Evolutionary conservation across 306 rosid species (phyloP), one percentile per base, ranked within the genome.

Genomic region (Quercus parvula): DNA sequence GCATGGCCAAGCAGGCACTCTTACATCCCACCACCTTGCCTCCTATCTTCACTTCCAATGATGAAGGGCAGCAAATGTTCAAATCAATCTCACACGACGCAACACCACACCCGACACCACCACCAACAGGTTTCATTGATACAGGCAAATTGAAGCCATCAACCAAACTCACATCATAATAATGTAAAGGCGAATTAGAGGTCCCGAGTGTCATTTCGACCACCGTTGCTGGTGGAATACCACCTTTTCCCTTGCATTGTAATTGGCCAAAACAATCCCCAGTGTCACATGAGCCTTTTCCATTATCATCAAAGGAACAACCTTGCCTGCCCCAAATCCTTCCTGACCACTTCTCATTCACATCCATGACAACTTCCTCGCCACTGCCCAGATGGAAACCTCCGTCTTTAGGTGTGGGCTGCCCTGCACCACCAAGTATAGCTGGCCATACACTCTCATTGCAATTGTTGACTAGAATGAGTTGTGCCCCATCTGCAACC

Each of bases 1-100:
- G 97, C 97, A 92, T 92, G 33, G 99, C 99, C 91, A 91, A 86
- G 73, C 99, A 94, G 38, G 99, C 99, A 82, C 99, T 94, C 78
- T 94, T 94, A 20, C 99, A 94, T 7, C 97, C 99, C 54, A 94
- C 97, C 25, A 91, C 92, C 61, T 74, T 90, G 4, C 94, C 97
- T 44, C 88, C 86, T 38, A 69, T 84, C 90, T 79, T 92, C 77
- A 94, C 97, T 81, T 94, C 99, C 81, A 94, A 72, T 9, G 97
- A 89, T 5, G 99, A 91, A 3, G 99, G 99, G 67, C 99, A 94
- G 62, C 96, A 94, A 24, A 94, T 74, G 76, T 94, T 94, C 90
- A 94, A 84, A 77, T 94, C 95, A n/a, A 89, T 94, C 76, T 88
- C 99, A 70, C 99, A 94, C 0, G 99, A 88, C 2, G 99, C 97